Conservation (phyloP, 1,284 basidiomycete genomes). For the Rhodotorula sp. region DNA sequence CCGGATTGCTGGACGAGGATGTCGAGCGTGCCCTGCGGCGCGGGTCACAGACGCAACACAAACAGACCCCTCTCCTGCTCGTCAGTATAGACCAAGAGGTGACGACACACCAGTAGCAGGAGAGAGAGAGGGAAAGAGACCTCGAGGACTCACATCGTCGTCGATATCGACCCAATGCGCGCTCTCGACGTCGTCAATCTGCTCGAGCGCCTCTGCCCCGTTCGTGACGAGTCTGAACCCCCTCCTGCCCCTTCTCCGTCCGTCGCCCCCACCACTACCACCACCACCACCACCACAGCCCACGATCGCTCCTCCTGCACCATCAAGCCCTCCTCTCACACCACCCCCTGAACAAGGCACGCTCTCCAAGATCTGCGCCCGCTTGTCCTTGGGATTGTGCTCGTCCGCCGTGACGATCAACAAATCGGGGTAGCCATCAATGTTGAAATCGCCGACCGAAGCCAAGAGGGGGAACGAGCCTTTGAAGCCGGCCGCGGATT, state of each 20-base stretch:
- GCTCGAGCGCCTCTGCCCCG: constrained; percentile 63
- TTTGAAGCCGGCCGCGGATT: constrained; percentile 46
- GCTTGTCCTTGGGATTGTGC: constrained; percentile 11
- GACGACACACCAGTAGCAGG: no score
- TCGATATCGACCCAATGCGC: constrained; percentile 88
- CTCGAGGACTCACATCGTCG: constrained; percentile 71
- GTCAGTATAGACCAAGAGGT: not conserved
- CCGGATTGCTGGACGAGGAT: constrained; percentile 84
- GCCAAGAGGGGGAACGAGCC: constrained; percentile 69
- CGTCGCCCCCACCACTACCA: not conserved
- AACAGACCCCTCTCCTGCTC: no score
- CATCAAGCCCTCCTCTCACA: constrained; percentile 10
- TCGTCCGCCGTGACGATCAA: constrained; percentile 59
- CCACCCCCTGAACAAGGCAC: constrained; percentile 61
- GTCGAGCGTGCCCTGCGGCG: constrained; percentile 78
- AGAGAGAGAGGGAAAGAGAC: not conserved
- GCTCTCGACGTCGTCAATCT: constrained; percentile 72
- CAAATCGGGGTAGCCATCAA: constrained; percentile 93
- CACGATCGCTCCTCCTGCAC: no score
- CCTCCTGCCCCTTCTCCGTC: constrained; percentile 53
- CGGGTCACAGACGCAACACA: not conserved
- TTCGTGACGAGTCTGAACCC: constrained; percentile 64
- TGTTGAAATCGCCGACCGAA: constrained; percentile 82
- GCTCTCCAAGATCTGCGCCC: constrained; percentile 67
- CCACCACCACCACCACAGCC: constrained; percentile 12